phyloP scores from a whole-genome alignment of 2,329 filamentous ascomycete genomes.

The Ambrosiella xylebori region DNA sequence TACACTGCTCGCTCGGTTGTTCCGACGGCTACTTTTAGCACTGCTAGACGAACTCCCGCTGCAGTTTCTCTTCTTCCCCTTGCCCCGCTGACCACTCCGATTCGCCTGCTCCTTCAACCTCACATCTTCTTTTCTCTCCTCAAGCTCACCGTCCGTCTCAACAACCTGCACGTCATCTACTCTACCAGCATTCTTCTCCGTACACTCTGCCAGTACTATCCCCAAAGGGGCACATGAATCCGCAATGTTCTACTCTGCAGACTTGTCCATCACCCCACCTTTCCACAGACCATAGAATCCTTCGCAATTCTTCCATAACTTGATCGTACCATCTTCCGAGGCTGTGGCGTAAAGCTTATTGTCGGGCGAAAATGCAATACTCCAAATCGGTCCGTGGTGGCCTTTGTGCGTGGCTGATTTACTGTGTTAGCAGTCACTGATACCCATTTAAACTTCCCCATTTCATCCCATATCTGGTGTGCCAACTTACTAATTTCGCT shows the following conservation, averaged over 20 bases:
- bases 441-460: not conserved
- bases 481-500: slow-evolving; percentile 48
- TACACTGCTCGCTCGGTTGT: not conserved
- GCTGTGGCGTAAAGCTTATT: slow-evolving; percentile 92
- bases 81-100: not conserved
- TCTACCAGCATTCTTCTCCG: too few species aligned
- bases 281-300: slow-evolving; percentile 49
- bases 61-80: not conserved
- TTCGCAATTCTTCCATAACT: slow-evolving; percentile 63
- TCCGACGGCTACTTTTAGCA: not conserved
- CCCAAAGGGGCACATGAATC: not conserved
- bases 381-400: slow-evolving; percentile 96
- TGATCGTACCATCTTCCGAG: slow-evolving; percentile 94
- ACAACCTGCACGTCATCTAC: too few species aligned
- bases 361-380: slow-evolving; percentile 82
- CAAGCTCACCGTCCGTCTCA: not conserved
- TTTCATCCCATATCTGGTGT: not conserved
- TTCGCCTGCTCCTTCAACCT: not conserved
- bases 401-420: slow-evolving; percentile 73
- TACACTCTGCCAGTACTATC: too few species aligned
- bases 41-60: not conserved
- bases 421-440: slow-evolving; percentile 8
- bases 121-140: not conserved
- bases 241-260: slow-evolving; percentile 12
- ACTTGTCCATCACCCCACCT: slow-evolving; percentile 23